phyloP scores from a whole-genome alignment of 306 rosid species.

The Vigna angularis region DNA sequence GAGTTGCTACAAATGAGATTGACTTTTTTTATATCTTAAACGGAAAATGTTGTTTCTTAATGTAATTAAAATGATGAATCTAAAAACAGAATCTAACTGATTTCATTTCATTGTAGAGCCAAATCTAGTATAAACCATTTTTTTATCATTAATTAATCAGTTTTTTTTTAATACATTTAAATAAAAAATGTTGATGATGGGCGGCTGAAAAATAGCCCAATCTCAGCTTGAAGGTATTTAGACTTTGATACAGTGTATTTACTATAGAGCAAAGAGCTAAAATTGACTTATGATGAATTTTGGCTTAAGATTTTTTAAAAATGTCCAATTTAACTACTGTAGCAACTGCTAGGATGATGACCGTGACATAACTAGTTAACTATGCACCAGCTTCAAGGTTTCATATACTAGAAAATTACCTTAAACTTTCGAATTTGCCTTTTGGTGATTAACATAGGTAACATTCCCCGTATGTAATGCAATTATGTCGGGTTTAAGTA shows the following conservation, averaged over 20 bases:
- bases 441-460: constrained; percentile 1
- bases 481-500: constrained; percentile 31
- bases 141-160: background rate
- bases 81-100: constrained; percentile 29
- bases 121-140: constrained; percentile 20
- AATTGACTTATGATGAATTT: constrained; percentile 41
- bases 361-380: constrained; percentile 42
- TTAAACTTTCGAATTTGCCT: constrained; percentile 29
- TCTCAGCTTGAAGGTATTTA: constrained; percentile 43
- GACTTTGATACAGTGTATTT: constrained; percentile 42
- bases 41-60: background rate
- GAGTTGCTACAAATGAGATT: background rate
- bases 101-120: constrained; percentile 38
- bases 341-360: constrained; percentile 34
- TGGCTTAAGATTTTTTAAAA: background rate
- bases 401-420: background rate
- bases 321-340: constrained; percentile 10
- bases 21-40: background rate
- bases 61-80: constrained; percentile 33
- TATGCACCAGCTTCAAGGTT: constrained; percentile 25
- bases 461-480: constrained; percentile 36
- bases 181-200: background rate
- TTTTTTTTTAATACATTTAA: constrained; percentile 23
- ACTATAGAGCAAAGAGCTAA: constrained; percentile 41
- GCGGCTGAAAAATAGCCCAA: constrained; percentile 44